Base-by-base conservation (phyloP, 2,329 filamentous ascomycete genomes). In the Davidsoniella eucalypti region DNA sequence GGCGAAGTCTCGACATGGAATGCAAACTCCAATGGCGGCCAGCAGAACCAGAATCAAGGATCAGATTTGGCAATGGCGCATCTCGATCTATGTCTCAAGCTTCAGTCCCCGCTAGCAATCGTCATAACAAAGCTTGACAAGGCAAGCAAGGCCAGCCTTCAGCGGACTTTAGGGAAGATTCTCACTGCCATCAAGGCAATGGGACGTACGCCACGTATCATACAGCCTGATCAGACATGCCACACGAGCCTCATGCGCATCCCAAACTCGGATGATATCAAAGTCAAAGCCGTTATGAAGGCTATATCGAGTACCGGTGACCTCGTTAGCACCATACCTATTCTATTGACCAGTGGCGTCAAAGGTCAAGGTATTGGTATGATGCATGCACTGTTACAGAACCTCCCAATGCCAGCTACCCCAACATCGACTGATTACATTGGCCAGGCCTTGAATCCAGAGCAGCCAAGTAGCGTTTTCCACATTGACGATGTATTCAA, bases 71-170 rank as follows among this genome's bases (percentile, higher is more conserved):
- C 82, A 8, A 75, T 82, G 55, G 82, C 85, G 2, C 84, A 96
- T 64, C 70, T 98, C 14, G 80, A 88, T 37, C 69, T 98, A 2
- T 95, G 88, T 58, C 69, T 95, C 26, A 84, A 86, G 56, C 68
- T 96, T 16, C 73, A 80, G 17, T 70, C 88, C 8, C 87, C 87
- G 0, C 68, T 95, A 50, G 75, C 84, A 6, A 74, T 98, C 9
- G 73, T 90, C 21, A 82, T 98, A 52, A 96, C 92, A 1, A 98
- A 96, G 61, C 72, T 93, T 54, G 92, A 98, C 57, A 64, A 94
- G 41, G 87, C 87, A 14, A 88, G 82, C 12, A 87, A 81, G 56
- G 63, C 68, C 9, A 79, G 79, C 8, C 63, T 96, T 7, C 77
- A 80, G 51, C 75, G 75, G 47, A 87, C 78, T 0, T 67, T 96